Percentiles rank a stretch among this genome's conserved stretches.
phyloP scores from a whole-genome alignment of 352 stramenopile species.

The Globisporangium carolinianum region DNA sequence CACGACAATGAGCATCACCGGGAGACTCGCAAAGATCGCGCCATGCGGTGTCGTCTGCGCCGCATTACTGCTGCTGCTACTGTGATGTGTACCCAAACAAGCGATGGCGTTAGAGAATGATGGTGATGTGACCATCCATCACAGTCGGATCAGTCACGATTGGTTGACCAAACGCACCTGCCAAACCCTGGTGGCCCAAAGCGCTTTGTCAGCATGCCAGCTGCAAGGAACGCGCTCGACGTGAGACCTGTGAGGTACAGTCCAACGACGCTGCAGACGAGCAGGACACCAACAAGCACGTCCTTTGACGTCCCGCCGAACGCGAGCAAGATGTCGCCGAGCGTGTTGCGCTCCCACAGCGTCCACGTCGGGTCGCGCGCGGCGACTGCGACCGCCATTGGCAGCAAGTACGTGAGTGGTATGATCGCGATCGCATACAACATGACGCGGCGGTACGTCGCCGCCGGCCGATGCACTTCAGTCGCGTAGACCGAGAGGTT shows the following conservation, averaged over 20 bases:
- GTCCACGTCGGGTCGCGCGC: constrained; percentile 36
- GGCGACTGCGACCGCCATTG: constrained; percentile 25
- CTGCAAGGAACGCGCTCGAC: constrained; percentile 44
- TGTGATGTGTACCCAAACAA: background rate
- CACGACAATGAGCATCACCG: constrained; percentile 49
- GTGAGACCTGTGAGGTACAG: constrained; percentile 41
- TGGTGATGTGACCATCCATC: too few relatives aligned
- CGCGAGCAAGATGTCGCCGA: constrained; percentile 25
- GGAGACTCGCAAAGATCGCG: constrained; percentile 48
- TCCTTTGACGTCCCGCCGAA: constrained; percentile 28
- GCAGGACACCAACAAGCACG: constrained; percentile 24
- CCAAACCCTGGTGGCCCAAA: constrained; percentile 39
- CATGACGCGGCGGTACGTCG: constrained; percentile 37
- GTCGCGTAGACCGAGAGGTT: constrained; percentile 48
- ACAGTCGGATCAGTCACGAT: background rate
- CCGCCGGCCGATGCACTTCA: constrained; percentile 26
- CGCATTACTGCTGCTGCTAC: constrained; percentile 14
- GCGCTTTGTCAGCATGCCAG: constrained; percentile 41
- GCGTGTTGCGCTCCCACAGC: constrained; percentile 28
- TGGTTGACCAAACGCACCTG: constrained; percentile 17
- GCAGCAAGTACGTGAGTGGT: constrained; percentile 40
- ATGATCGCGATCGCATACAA: constrained; percentile 28
- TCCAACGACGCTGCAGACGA: constrained; percentile 27
- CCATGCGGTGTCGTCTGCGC: constrained; percentile 20
- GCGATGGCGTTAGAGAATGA: background rate